phyloP scores from a whole-genome alignment of 345 rosid species.

The Leavenworthia alabamica region DNA sequence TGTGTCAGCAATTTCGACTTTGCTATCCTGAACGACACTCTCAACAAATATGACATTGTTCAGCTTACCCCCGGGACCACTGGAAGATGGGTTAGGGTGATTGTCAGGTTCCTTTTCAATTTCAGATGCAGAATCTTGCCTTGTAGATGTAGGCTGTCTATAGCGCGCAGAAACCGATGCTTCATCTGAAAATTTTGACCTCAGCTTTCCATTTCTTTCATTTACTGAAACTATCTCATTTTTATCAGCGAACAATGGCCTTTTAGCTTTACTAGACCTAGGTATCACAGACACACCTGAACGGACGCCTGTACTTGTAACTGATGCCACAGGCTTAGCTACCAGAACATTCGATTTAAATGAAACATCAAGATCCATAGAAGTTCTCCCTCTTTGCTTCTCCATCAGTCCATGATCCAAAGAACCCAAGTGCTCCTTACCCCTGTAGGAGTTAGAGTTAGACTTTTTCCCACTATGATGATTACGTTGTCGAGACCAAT shows the following conservation, averaged over 20 bases:
- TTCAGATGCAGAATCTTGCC: constrained; percentile 26
- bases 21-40: constrained; percentile 3
- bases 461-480: constrained; percentile 32
- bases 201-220: constrained; percentile 28
- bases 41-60: background rate
- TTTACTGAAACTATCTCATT: constrained; percentile 26
- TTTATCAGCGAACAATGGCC: constrained; percentile 27
- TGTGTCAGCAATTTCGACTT: constrained; percentile 7
- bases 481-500: constrained; percentile 33
- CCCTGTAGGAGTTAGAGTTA: constrained; percentile 39
- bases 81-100: constrained; percentile 26
- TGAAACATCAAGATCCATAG: constrained; percentile 80
- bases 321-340: constrained; percentile 53
- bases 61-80: constrained; percentile 16
- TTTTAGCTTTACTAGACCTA: constrained; percentile 50
- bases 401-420: constrained; percentile 37
- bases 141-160: constrained; percentile 29
- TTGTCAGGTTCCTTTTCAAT: constrained; percentile 17
- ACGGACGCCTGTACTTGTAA: constrained; percentile 32
- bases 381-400: constrained; percentile 43
- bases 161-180: constrained; percentile 30
- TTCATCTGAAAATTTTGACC: constrained; percentile 22
- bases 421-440: constrained; percentile 41
- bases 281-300: constrained; percentile 36
- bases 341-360: constrained; percentile 75